Evolutionary conservation across 2,329 filamentous ascomycete genomes (phyloP), one percentile per base, ranked within the genome.

Genomic region (Penicillium capsulatum): DNA sequence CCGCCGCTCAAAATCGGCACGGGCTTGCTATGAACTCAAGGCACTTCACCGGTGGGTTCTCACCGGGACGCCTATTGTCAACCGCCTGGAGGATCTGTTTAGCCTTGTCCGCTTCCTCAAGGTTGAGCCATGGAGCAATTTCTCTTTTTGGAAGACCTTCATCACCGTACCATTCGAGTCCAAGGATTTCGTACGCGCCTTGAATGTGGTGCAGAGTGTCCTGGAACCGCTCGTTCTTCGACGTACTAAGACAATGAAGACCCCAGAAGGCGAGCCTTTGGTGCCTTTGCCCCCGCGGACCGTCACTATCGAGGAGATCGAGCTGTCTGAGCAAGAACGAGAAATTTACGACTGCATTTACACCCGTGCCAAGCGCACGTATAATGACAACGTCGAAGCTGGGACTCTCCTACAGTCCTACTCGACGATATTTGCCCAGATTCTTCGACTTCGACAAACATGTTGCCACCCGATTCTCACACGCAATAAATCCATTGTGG

Each of bases 61-160:
- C 34, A 98, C 92, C 0, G 92, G 92, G 13, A 98, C 92, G 1
- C 92, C 92, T 0, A 97, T 98, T 40, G 91, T 98, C 51, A 98
- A 98, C 63, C 83, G 88, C 30, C 74, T 98, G 1, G 91, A 97
- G 62, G 92, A 97, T 64, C 70, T 98, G 10, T 97, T 96, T 68
- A 94, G 87, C 57, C 69, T 98, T 26, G 87, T 97, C 9, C 81
- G 87, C 3, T 98, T 97, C 66, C 71, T 98, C 8, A 83, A 87
- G 40, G 92, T 98, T 3, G 91, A 97, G 61, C 92, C 92, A 0
- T 98, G 92, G 92, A 92, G 85, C 57, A 97, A 97, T 63, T 98
- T 98, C 64, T 95, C 90, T 0, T 98, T 95, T 68, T 98, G 92
- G 92, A 90, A 90, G 61, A 97, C 92, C 0, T 98, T 98, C 62